Percentiles rank a stretch among this genome's conserved stretches.
Evolutionary conservation across 2,329 filamentous ascomycete genomes (phyloP).

Genomic region (Phyllosticta citrichinensis): DNA sequence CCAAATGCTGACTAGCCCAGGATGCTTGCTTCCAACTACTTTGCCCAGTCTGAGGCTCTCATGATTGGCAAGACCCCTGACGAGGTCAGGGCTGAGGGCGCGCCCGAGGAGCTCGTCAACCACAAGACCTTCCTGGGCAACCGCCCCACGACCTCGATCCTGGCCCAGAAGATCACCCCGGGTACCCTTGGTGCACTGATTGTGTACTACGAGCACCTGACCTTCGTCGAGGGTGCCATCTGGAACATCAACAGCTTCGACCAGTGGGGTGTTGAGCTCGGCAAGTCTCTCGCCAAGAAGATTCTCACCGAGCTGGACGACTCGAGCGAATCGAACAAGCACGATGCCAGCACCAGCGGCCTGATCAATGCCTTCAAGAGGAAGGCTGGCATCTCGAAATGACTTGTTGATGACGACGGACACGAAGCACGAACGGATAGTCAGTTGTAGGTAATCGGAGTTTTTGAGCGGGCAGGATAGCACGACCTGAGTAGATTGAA

Average conservation of each 20-base stretch:
- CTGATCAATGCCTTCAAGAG: slow-evolving; percentile 91
- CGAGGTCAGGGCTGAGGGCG: slow-evolving; percentile 65
- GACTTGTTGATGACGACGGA: not conserved
- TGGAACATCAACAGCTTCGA: slow-evolving; percentile 99
- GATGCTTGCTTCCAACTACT: slow-evolving; percentile 89
- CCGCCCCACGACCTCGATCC: slow-evolving; percentile 88
- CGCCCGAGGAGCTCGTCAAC: slow-evolving; percentile 66
- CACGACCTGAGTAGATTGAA: not conserved
- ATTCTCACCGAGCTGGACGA: slow-evolving; percentile 66
- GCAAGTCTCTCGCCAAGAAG: slow-evolving; percentile 81
- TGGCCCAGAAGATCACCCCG: slow-evolving; percentile 88
- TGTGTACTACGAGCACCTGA: slow-evolving; percentile 97
- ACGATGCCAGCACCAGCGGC: slow-evolving; percentile 81
- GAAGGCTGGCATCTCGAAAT: slow-evolving; percentile 41
- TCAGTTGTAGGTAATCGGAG: slow-evolving; percentile 1
- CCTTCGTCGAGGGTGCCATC: slow-evolving; percentile 92
- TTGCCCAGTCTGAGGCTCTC: slow-evolving; percentile 77
- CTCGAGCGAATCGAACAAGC: slow-evolving; percentile 57
- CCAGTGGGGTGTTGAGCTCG: slow-evolving; percentile 98
- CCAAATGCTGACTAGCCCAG: slow-evolving; percentile 19
- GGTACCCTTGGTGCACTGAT: slow-evolving; percentile 89
- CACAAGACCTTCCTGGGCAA: slow-evolving; percentile 99
- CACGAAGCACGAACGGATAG: not conserved
- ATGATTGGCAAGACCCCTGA: slow-evolving; percentile 86
- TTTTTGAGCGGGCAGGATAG: not conserved